Evolutionary conservation across 805 yeast genomes (phyloP), one percentile per base, ranked within the genome.

Genomic region (Candida palmyrensis): DNA sequence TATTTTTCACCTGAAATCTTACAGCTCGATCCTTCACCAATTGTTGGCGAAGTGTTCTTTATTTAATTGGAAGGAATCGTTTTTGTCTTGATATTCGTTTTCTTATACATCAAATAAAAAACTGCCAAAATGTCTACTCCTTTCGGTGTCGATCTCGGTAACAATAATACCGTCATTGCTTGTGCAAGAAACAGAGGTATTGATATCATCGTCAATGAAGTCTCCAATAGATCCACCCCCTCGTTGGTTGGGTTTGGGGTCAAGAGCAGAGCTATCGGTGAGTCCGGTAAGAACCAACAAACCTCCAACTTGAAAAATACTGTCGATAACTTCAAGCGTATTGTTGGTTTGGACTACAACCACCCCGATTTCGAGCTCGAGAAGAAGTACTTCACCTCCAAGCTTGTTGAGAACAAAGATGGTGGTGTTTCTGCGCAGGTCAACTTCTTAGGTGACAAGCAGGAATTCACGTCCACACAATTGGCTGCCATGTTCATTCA

Each of bases 111-210:
- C n/a, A n/a, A n/a, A n/a, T 21, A 21, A 21, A 9, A 9, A 9
- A 6, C 18, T n/a, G n/a, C 20, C 13, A 29, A 37, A 26, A 88
- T 87, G 96, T 84, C 95, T 66, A 75, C 82, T 59, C 96, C 96
- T 67, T 84, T 89, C 57, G 98, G 98, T 73, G 81, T 92, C 66
- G 98, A 92, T 78, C 82, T 92, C 60, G 98, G 98, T 70, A 88
- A 88, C 71, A 75, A 77, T 73, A 84, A 77, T 74, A 79, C 96
- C 44, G 97, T 90, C 49, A 76, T 90, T 59, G 97, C 95, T 27
- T 66, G 95, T 59, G 98, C 98, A 43, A 83, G 90, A 63, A 92
- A 90, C 79, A 82, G 97, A 73, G 97, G 97, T 58, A 92, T 92
- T 58, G 99, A 92, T 65, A 82, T 92, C 53, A 86, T 92, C 53